Base-by-base conservation (phyloP, 2,329 filamentous ascomycete genomes). In the Diplodia scrobiculata region DNA sequence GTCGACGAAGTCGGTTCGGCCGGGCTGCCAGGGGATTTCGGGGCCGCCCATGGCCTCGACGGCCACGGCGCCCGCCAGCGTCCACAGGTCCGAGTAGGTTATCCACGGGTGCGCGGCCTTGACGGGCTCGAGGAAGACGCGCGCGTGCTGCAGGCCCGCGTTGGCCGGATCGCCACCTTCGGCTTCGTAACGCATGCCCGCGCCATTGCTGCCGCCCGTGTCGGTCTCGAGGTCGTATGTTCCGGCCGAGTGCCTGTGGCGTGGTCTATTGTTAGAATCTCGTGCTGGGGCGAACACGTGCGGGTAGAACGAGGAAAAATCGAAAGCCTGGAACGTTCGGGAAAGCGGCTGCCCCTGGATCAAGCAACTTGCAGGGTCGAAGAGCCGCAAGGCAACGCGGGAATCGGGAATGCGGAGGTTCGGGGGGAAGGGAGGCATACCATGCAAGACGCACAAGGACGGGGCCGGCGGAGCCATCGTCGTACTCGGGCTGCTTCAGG, bases 21-120 rank as follows among this genome's bases (percentile, higher is more conserved):
- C 87, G 2, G 84, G 81, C 47, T 78, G 72, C 86, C 86, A 89
- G 5, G 78, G 69, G 27, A 89, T 79, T 1, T 79, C 74, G 0
- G 86, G 87, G 0, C 86, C 87, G 48, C 84, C 86, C 83, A 88
- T 84, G 67, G 84, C 84, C 69, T 82, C 74, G 72, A 89, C 81
- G 2, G 86, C 86, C 0, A 85, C 83, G 1, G 83, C 81, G 52
- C 84, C 85, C 0, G 85, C 86, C 36, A 89, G 78, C 4, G 86
- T 88, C 86, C 86, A 89, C 5, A 89, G 79, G 71, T 89, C 86
- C 2, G 86, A 80, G 75, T 89, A 89, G 29, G 86, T 87, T 72
- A 89, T 85, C 86, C 85, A 88, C 2, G 84, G 80, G 72, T 87
- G 83, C 54, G 80, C 79, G 21, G 75, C 74, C 73, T 88, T 89